These are phyloP conservation scores for Diaporthe citrichinensis DNA, from an alignment of 2,329 filamentous ascomycete species.

Conservation along the genomic window DNA sequence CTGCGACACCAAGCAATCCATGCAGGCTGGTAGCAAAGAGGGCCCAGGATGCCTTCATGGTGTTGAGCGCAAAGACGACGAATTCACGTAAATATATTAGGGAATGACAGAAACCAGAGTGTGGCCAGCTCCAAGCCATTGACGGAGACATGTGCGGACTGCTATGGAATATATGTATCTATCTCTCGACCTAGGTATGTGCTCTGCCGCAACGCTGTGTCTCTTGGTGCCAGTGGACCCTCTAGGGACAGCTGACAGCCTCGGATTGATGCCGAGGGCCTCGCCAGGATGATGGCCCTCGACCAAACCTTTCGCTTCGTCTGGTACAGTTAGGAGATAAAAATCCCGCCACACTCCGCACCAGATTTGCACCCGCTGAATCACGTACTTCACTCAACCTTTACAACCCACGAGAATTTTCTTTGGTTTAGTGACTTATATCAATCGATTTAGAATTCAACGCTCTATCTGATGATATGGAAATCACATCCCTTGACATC, in stretches of 20 bases:
- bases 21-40: not conserved
- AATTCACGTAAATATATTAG: not conserved
- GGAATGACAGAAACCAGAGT: not conserved
- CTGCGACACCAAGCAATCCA: conserved; percentile 8
- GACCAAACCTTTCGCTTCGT: no score
- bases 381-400: conserved; percentile 1
- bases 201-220: not conserved
- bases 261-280: not conserved
- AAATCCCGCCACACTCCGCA: not conserved
- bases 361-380: not conserved
- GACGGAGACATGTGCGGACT: not conserved
- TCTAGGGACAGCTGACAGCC: not conserved
- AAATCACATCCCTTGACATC: not conserved
- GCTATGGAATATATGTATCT: not conserved
- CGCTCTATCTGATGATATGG: not conserved
- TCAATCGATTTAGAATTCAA: not conserved
- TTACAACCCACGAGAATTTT: not conserved
- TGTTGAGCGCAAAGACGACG: not conserved
- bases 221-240: not conserved
- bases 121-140: not conserved
- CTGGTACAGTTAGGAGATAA: not conserved
- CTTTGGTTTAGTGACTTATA: not conserved
- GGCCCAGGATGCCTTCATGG: conserved; percentile 1
- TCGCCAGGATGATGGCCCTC: no score
- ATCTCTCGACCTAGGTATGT: not conserved